Evolutionary conservation across 257 asterid species (phyloP).

Genomic region (Scutellaria minor): DNA sequence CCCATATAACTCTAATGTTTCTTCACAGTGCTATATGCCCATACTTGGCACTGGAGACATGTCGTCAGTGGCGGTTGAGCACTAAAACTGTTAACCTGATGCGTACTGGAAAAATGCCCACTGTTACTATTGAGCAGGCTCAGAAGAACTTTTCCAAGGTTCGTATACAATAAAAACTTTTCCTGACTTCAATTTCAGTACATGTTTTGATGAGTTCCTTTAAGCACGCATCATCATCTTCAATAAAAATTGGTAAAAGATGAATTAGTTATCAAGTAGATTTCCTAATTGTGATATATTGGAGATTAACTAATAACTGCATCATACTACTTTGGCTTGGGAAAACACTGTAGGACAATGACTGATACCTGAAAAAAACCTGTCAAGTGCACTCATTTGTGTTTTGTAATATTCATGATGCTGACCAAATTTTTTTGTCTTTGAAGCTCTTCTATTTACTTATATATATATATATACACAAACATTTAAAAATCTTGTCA

Average conservation of each 20-base stretch:
- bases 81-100: constrained; percentile 94
- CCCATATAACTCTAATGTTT: constrained; percentile 24
- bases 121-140: constrained; percentile 96
- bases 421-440: too few relatives aligned
- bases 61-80: constrained; percentile 99
- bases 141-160: constrained; percentile 98
- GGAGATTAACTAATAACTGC: neutral
- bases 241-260: too few relatives aligned
- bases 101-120: constrained; percentile 99
- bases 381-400: too few relatives aligned
- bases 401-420: too few relatives aligned
- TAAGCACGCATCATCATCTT: neutral
- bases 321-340: neutral
- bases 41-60: constrained; percentile 95
- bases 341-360: too few relatives aligned
- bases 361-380: too few relatives aligned
- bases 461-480: too few relatives aligned
- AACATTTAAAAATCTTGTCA: too few relatives aligned
- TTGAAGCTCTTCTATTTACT: too few relatives aligned
- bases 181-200: constrained; percentile 6
- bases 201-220: constrained; percentile 16
- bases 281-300: neutral
- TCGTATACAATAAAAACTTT: constrained; percentile 24
- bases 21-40: constrained; percentile 91
- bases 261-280: neutral